phyloP scores from a whole-genome alignment of 2,329 filamentous ascomycete genomes.

The Hypoxylon sp. region DNA sequence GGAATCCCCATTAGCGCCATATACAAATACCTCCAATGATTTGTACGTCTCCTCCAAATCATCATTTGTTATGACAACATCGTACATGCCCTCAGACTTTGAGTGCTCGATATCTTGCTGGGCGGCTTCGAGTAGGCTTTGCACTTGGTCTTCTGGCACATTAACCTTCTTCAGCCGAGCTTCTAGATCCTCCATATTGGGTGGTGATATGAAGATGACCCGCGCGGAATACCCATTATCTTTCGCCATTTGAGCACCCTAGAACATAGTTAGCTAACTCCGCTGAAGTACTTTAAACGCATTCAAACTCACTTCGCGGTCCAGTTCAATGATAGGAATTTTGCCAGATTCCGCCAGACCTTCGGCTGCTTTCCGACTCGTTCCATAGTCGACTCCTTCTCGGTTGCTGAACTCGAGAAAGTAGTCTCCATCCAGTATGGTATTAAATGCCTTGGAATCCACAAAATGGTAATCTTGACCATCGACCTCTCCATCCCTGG shows the following conservation, averaged over 20 bases:
- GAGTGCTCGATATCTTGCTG: conserved; percentile 60
- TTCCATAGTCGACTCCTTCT: conserved; percentile 67
- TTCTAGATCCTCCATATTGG: conserved; percentile 56
- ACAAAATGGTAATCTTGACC: conserved; percentile 70
- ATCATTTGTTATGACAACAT: conserved; percentile 65
- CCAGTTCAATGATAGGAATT: conserved; percentile 70
- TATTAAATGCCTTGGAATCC: conserved; percentile 66
- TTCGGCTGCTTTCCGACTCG: conserved; percentile 66
- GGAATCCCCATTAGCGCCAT: conserved; percentile 50
- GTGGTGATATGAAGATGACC: conserved; percentile 65
- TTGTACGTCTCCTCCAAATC: conserved; percentile 64
- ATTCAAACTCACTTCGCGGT: conserved; percentile 61
- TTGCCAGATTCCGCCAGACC: conserved; percentile 67
- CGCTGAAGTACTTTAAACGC: background rate
- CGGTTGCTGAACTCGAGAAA: conserved; percentile 69
- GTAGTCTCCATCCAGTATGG: conserved; percentile 70
- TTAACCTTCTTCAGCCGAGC: conserved; percentile 58
- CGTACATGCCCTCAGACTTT: conserved; percentile 61
- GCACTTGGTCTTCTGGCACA: conserved; percentile 62
- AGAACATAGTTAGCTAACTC: conserved; percentile 3
- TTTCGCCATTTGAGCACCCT: conserved; percentile 70
- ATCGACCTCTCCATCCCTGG: conserved; percentile 64
- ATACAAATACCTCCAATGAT: conserved; percentile 64
- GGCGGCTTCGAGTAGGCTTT: conserved; percentile 58
- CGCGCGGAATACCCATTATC: conserved; percentile 69